phyloP scores from a whole-genome alignment of 176 grass and related monocot species.

The Poa annua region DNA sequence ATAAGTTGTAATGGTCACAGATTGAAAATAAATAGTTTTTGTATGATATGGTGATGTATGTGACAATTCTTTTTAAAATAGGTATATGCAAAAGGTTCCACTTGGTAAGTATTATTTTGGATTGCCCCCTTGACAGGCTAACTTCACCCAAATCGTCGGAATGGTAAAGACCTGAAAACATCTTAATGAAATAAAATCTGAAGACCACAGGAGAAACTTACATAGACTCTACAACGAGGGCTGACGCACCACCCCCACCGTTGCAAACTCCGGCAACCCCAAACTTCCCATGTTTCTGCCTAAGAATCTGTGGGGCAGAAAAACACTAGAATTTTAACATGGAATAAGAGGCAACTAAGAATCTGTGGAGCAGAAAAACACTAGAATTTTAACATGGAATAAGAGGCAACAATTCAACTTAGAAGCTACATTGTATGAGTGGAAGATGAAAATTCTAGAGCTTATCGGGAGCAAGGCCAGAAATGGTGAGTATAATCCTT shows the following conservation, averaged over 20 bases:
- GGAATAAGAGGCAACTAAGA: conserved; percentile 32
- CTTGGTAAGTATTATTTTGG: not conserved
- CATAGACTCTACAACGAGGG: conserved; percentile 81
- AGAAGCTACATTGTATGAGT: not conserved
- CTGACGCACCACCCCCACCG: conserved; percentile 87
- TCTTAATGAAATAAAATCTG: not conserved
- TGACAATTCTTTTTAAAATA: not conserved
- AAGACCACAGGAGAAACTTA: conserved; percentile 43
- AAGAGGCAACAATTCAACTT: not conserved
- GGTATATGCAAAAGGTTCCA: not conserved
- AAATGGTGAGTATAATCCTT: not conserved
- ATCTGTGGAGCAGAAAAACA: conserved; percentile 48
- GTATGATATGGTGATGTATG: not conserved
- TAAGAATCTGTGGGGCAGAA: conserved; percentile 60
- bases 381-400: conserved; percentile 16
- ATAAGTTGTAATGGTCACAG: not conserved
- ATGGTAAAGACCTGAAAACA: not conserved
- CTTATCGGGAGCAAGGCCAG: conserved; percentile 9
- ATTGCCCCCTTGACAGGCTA: not conserved
- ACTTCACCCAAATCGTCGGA: too few relatives aligned
- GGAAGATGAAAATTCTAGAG: conserved; percentile 3
- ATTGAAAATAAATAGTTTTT: not conserved
- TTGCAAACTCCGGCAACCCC: conserved; percentile 85
- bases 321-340: conserved; percentile 20
- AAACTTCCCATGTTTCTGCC: conserved; percentile 61